Evolutionary conservation across 83 land plant species (phyloP).

Genomic region (Isoetes engelmannii): DNA sequence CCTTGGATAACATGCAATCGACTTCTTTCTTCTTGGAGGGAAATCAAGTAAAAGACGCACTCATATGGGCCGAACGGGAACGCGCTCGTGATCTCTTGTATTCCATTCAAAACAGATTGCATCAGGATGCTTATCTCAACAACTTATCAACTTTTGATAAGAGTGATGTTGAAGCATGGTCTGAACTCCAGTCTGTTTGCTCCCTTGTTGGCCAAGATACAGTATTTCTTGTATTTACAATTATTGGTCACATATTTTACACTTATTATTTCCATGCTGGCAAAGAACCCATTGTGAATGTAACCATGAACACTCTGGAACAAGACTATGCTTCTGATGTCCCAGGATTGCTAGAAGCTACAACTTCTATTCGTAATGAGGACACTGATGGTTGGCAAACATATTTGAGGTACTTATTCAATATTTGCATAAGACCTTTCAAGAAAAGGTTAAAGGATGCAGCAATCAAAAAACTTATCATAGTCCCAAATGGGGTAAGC

Average conservation of each 20-base stretch:
- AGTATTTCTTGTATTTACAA: neutral
- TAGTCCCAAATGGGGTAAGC: constrained; percentile 2
- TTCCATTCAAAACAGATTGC: neutral
- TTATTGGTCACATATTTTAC: neutral
- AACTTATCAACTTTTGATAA: neutral
- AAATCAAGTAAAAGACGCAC: neutral
- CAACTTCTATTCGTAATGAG: neutral
- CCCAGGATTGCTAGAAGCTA: neutral
- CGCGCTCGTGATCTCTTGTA: constrained; percentile 3
- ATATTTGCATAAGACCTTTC: neutral
- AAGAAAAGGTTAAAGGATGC: neutral
- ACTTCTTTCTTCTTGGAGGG: too few species aligned
- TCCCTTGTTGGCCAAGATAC: neutral
- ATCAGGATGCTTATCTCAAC: neutral
- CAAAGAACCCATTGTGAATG: neutral
- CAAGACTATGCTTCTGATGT: neutral
- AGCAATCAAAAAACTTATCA: neutral
- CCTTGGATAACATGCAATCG: too few species aligned
- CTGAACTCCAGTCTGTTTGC: neutral
- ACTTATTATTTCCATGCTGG: neutral
- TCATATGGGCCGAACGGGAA: constrained; percentile 2
- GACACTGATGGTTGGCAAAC: neutral
- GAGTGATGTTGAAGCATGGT: neutral
- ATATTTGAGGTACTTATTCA: neutral
- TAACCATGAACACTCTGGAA: neutral